These are phyloP conservation scores for Candolleomyces aberdarensis DNA, from an alignment of 768 basidiomycete species.

Conservation along the genomic window DNA sequence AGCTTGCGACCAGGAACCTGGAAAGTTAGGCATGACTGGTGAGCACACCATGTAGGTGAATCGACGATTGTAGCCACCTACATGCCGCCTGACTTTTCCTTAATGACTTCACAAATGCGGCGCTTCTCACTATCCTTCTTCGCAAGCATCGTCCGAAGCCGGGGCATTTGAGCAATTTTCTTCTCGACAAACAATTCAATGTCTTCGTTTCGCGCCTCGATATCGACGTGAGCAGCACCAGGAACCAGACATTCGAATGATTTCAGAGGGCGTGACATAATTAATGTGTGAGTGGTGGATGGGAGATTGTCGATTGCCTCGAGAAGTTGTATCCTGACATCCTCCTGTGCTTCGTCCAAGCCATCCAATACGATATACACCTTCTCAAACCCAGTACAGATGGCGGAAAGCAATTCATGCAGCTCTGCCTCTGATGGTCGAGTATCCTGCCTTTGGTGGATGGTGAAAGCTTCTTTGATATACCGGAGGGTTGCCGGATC, in stretches of 20 bases:
- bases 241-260: not conserved
- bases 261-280: constrained; percentile 2
- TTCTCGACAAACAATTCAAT: not conserved
- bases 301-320: not conserved
- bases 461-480: not conserved
- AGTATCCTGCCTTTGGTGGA: not conserved
- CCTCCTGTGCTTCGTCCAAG: not conserved
- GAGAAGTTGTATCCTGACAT: not conserved
- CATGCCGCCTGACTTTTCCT: constrained; percentile 4
- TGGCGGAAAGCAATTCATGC: not conserved
- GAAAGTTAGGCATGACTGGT: not conserved
- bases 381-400: not conserved
- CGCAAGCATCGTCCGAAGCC: not conserved
- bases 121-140: not conserved
- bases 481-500: not conserved
- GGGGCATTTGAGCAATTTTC: not conserved
- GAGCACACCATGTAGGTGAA: not conserved
- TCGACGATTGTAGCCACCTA: not conserved
- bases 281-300: not conserved
- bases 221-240: not conserved
- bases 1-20: constrained; percentile 3
- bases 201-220: not conserved
- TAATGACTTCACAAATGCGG: not conserved
- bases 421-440: not conserved
- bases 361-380: not conserved